Base-by-base conservation (phyloP, 2,329 filamentous ascomycete species). In the Hypoxylon sp. region DNA sequence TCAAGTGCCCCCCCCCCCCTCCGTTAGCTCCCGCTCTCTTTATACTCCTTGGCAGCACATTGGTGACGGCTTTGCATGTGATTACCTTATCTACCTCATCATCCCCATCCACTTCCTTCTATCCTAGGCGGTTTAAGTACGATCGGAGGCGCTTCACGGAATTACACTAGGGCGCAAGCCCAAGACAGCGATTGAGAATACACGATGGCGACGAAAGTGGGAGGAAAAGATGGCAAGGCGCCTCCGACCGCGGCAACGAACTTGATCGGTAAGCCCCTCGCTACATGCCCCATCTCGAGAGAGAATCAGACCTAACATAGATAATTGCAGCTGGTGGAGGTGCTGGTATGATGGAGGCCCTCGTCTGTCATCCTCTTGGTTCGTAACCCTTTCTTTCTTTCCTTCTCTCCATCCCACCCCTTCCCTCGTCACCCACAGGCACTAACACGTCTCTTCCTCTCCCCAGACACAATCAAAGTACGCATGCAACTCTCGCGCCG, bases 261-360 rank as follows among this genome's bases (percentile, higher is more conserved):
- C 82, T 84, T 98, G 76, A 94, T 98, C 77, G 94, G 94, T 96
- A 13, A 60, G 71, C 19, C 4, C 17, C 33, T 17, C n/a, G n/a
- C n/a, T n/a, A n/a, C n/a, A n/a, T n/a, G n/a, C n/a, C n/a, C n/a
- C n/a, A n/a, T n/a, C n/a, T n/a, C n/a, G n/a, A n/a, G n/a, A n/a
- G n/a, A n/a, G n/a, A n/a, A n/a, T n/a, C n/a, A n/a, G n/a, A n/a
- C n/a, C n/a, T n/a, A n/a, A n/a, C n/a, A n/a, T n/a, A n/a, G n/a
- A n/a, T n/a, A n/a, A n/a, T n/a, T n/a, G n/a, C n/a, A n/a, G 96
- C 96, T 80, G 96, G 96, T 79, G 96, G 96, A 79, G 94, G 94
- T 82, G 96, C 96, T 75, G 96, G 96, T 78, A 98, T 98, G 95
- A 98, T 98, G 94, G 96, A 99, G 84, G 96, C 96, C 53, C 90